A percentile compares a stretch with the other conserved stretches of the same genome.
These are phyloP conservation scores for Trichomonascus vanleenenianus DNA, from an alignment of 805 yeast genomes.

Conservation along the genomic window DNA sequence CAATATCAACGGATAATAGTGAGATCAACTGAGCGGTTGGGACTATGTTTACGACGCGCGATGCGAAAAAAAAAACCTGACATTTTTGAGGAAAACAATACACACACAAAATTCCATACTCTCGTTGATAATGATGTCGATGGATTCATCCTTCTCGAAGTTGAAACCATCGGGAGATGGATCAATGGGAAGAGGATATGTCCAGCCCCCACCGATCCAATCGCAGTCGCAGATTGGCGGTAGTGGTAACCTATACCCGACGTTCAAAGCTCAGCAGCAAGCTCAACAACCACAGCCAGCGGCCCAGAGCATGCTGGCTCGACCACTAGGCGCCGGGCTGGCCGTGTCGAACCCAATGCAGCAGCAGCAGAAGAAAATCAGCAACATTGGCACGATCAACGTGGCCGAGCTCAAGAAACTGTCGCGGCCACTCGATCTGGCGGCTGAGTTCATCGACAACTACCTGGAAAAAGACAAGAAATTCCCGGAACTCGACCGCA, in stretches of 20 bases:
- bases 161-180: not conserved
- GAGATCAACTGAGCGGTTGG: no score
- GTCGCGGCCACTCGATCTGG: conserved; percentile 20
- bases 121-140: not conserved
- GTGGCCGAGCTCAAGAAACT: conserved; percentile 12
- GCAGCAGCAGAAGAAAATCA: not conserved
- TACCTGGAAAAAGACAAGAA: conserved; percentile 23
- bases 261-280: not conserved
- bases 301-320: not conserved
- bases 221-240: conserved; percentile 1
- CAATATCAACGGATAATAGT: no score
- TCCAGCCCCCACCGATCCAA: conserved; percentile 3
- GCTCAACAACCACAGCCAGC: not conserved
- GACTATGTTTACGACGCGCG: no score
- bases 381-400: conserved; percentile 11
- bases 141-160: not conserved
- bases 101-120: not conserved
- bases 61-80: no score
- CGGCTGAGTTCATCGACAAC: conserved; percentile 21
- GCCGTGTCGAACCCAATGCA: no score
- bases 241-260: not conserved
- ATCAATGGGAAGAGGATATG: not conserved
- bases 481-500: conserved; percentile 30
- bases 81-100: not conserved
- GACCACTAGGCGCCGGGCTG: not conserved